A percentile compares a stretch with the other conserved stretches of the same genome.
These are phyloP conservation scores for Coelastrella sp. DNA, from an alignment of 139 green algal species.

Conservation along the genomic window DNA sequence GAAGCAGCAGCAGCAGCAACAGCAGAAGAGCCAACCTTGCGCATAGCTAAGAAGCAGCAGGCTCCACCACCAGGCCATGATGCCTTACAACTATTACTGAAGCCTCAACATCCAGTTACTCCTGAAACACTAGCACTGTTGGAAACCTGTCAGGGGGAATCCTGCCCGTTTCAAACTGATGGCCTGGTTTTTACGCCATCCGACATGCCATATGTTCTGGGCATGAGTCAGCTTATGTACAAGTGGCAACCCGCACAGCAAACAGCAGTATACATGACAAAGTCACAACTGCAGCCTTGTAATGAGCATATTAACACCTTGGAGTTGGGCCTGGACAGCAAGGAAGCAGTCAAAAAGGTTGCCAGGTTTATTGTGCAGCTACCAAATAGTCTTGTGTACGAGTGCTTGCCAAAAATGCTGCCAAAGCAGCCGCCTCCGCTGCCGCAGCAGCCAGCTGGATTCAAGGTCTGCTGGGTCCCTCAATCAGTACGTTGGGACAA, in stretches of 20 bases:
- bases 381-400: constrained; percentile 27
- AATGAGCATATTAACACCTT: background rate
- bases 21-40: too few species aligned
- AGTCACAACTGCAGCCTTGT: background rate
- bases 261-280: background rate
- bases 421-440: background rate
- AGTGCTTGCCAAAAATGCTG: constrained; percentile 25
- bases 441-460: background rate
- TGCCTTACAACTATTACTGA: constrained; percentile 38
- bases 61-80: constrained; percentile 15
- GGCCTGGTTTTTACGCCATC: constrained; percentile 56
- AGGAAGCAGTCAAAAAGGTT: background rate
- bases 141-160: background rate
- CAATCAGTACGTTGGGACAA: constrained; percentile 56
- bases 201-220: constrained; percentile 50
- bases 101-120: constrained; percentile 38
- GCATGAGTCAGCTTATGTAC: constrained; percentile 56
- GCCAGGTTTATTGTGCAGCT: background rate
- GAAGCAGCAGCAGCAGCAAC: background rate
- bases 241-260: constrained; percentile 46
- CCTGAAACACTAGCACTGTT: constrained; percentile 24
- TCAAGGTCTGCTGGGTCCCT: background rate
- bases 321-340: background rate
- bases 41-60: constrained; percentile 56
- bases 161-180: constrained; percentile 51